Base-by-base conservation (phyloP, 164 flowering plant genomes). In the Malania oleifera region DNA sequence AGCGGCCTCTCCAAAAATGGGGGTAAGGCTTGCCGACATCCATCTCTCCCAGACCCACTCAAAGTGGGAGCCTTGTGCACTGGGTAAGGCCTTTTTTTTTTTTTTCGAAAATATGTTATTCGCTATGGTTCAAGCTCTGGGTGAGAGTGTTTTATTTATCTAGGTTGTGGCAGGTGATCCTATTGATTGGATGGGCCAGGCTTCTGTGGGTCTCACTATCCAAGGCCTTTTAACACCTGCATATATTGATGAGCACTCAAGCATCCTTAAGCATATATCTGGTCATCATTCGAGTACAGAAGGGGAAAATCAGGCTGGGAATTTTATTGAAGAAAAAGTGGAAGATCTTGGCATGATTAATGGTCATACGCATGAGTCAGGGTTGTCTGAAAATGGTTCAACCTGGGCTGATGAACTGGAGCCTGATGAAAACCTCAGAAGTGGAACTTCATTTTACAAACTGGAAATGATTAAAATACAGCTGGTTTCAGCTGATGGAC, bases 191-290 rank as follows among this genome's bases (percentile, higher is more conserved):
- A 85, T 84, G 86, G 82, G 85, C 50, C 88, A 80, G 67, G 86
- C 87, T 54, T 67, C 91, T 22, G 80, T 82, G 71, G 90, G 89
- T 60, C 65, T 92, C 58, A 77, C 77, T 52, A 79, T 92, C 28
- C 95, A 87, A 62, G 95, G 95, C 66, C 70, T 87, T 63, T 29
- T 92, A 53, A 80, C 92, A 63, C 93, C 95, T 68, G 85, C 86
- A 25, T 70, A 80, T 28, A 45, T 77, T 55, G 92, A 89, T 64
- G 98, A 85, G 49, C 80, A 74, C 8, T 66, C 87, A 57, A 69
- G 73, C 53, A 76, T 88, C 46, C 78, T 70, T 54, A 89, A 67
- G 69, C 79, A 80, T 51, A 60, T 75, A 45, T 63, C 80, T 29
- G 65, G 66, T 43, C 63, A 65, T 27, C 55, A 67, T 26, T 66